A percentile compares a stretch with the other conserved stretches of the same genome.
Conservation (phyloP, 441 rosid species). For the Bruguiera hainesii region DNA sequence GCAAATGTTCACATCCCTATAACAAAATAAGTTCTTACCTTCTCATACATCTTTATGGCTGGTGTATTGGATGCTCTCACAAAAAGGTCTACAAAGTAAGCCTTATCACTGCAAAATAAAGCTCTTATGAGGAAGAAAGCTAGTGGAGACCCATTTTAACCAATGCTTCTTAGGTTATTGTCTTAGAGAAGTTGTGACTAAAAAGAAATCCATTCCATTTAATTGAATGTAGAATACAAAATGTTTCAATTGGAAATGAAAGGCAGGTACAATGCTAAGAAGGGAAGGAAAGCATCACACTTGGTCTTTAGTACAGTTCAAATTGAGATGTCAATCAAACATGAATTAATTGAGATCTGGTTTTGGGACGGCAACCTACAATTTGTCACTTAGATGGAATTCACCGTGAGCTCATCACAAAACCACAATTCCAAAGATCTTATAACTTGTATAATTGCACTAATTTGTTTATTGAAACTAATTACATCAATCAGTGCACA, state of each 20-base stretch:
- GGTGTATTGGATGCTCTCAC: conserved; percentile 96
- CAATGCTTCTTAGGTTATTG: not conserved
- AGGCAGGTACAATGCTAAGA: no score
- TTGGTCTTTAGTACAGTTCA: not conserved
- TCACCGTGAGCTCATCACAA: not conserved
- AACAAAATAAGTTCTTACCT: conserved; percentile 40
- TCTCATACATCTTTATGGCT: conserved; percentile 97
- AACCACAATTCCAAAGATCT: not conserved
- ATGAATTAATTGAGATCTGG: not conserved
- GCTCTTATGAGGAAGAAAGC: conserved; percentile 15
- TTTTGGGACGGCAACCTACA: not conserved
- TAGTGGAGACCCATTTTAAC: not conserved
- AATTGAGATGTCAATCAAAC: conserved; percentile 1
- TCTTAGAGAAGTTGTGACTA: not conserved
- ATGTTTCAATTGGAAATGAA: not conserved
- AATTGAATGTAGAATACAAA: not conserved
- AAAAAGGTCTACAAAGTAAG: conserved; percentile 90
- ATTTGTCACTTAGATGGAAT: not conserved
- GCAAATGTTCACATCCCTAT: conserved; percentile 10
- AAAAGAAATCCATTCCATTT: not conserved
- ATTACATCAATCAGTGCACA: not conserved
- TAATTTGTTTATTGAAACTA: not conserved
- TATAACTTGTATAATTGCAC: not conserved
- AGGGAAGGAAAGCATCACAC: no score
- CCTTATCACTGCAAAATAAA: conserved; percentile 68